Percentiles rank a stretch among this genome's conserved stretches.
These are phyloP conservation scores for Zygosaccharomyces bisporus DNA, from an alignment of 805 yeast genomes.

Conservation along the genomic window DNA sequence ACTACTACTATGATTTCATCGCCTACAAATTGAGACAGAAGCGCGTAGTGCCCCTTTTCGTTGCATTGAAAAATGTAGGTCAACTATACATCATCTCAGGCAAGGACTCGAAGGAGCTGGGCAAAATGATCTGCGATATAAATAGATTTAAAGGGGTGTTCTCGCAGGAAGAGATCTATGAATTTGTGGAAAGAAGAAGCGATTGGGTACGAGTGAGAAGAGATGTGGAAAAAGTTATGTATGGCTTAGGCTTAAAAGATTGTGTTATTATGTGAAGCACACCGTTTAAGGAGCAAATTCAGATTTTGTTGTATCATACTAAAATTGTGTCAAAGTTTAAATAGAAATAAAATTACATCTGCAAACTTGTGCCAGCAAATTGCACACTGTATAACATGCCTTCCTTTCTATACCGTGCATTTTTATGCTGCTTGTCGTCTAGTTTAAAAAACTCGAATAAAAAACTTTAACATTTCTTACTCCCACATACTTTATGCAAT, in stretches of 20 bases:
- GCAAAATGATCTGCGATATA: conserved; percentile 75
- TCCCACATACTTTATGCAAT: conserved; percentile 28
- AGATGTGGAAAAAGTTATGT: conserved; percentile 91
- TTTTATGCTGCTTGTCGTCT: too few relatives aligned
- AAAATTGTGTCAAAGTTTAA: not conserved
- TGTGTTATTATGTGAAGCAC: conserved; percentile 58
- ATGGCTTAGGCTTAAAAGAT: conserved; percentile 80
- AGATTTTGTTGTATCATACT: too few relatives aligned
- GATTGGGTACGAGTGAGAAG: conserved; percentile 79
- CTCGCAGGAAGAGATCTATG: conserved; percentile 90
- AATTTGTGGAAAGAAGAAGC: conserved; percentile 77
- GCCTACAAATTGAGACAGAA: conserved; percentile 54
- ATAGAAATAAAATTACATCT: not conserved
- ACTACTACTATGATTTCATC: conserved; percentile 71
- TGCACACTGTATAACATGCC: too few relatives aligned
- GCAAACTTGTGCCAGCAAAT: not conserved
- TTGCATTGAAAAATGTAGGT: conserved; percentile 79
- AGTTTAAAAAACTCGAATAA: conserved; percentile 33
- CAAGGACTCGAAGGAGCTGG: conserved; percentile 74
- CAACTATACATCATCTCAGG: conserved; percentile 69
- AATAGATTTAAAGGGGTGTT: conserved; percentile 85
- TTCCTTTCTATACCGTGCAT: too few relatives aligned
- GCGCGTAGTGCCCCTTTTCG: conserved; percentile 69
- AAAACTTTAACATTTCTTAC: conserved; percentile 35
- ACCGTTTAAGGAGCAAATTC: too few relatives aligned